Conservation (phyloP, 2,329 filamentous ascomycete genomes). For the Penicillium psychrosexuale region DNA sequence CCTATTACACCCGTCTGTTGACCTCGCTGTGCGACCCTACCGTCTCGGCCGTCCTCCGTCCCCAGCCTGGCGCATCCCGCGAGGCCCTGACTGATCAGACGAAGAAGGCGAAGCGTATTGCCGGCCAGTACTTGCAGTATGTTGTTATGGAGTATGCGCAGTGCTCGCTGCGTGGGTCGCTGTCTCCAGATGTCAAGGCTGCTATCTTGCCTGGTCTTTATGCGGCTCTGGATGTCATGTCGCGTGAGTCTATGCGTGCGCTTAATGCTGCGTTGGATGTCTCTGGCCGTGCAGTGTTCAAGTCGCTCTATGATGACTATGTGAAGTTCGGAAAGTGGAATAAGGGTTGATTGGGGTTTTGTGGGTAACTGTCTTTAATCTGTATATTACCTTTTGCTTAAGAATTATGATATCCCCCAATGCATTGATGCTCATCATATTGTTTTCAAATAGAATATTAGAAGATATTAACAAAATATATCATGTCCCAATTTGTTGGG, state of each 20-base stretch:
- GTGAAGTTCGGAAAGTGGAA: conserved; percentile 48
- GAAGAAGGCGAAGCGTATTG: conserved; percentile 56
- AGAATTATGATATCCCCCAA: conserved; percentile 28
- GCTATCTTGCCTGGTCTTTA: conserved; percentile 53
- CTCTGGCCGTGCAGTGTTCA: conserved; percentile 52
- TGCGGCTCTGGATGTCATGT: conserved; percentile 53
- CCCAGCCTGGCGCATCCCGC: conserved; percentile 34
- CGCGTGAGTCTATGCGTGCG: conserved; percentile 48
- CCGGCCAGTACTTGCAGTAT: conserved; percentile 57
- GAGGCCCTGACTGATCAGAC: conserved; percentile 57
- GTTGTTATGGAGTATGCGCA: conserved; percentile 57
- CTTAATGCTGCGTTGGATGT: conserved; percentile 53
- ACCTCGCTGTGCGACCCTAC: conserved; percentile 62
- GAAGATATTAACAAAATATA: background rate
- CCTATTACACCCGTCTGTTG: conserved; percentile 54
- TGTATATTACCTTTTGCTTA: conserved; percentile 20
- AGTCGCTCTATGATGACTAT: conserved; percentile 54
- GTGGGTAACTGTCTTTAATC: conserved; percentile 4
- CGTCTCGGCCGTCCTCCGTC: conserved; percentile 51
- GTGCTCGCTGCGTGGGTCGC: conserved; percentile 49
- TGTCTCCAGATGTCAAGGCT: conserved; percentile 53
- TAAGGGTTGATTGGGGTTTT: conserved; percentile 33
- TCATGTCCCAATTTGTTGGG: background rate
- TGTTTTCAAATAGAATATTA: background rate
- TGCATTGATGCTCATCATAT: conserved; percentile 21